phyloP scores from a whole-genome alignment of 1,284 basidiomycete species.

The Dichomitus squalens region DNA sequence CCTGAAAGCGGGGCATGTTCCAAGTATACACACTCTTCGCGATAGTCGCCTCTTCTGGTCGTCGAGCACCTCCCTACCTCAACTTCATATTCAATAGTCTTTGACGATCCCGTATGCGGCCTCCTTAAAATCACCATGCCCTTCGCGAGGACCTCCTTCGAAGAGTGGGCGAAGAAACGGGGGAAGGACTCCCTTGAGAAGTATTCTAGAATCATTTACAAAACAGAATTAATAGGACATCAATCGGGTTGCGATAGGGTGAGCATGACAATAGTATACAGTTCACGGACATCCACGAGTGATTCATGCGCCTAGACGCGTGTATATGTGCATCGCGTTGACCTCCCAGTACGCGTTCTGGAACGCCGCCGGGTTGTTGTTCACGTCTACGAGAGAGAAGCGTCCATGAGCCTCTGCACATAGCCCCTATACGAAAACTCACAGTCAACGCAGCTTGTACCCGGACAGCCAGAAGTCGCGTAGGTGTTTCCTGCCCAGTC shows the following conservation, averaged over 20 bases:
- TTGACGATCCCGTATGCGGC: conserved; percentile 66
- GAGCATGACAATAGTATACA: too few species aligned
- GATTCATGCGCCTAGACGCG: conserved; percentile 9
- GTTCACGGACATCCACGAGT: too few species aligned
- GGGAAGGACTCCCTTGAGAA: too few species aligned
- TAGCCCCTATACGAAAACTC: conserved; percentile 25
- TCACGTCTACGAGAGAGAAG: conserved; percentile 45
- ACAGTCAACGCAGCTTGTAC: conserved; percentile 42
- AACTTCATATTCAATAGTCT: conserved; percentile 39
- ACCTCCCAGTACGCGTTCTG: conserved; percentile 65
- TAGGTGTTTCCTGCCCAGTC: conserved; percentile 49
- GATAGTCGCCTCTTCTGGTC: too few species aligned
- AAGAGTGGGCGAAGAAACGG: too few species aligned
- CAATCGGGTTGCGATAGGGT: too few species aligned
- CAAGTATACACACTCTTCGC: too few species aligned
- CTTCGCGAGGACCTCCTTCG: conserved; percentile 59
- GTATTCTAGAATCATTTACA: too few species aligned
- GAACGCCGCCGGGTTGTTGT: conserved; percentile 56
- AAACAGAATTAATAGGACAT: too few species aligned
- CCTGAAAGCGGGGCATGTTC: too few species aligned
- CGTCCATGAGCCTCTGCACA: not conserved
- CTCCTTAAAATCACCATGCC: conserved; percentile 62
- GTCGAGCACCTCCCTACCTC: too few species aligned
- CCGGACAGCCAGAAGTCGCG: conserved; percentile 38
- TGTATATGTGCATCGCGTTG: conserved; percentile 59